These are phyloP conservation scores for Angomonas ambiguus DNA, from an alignment of 208 protist genomes.

Conservation along the genomic window DNA sequence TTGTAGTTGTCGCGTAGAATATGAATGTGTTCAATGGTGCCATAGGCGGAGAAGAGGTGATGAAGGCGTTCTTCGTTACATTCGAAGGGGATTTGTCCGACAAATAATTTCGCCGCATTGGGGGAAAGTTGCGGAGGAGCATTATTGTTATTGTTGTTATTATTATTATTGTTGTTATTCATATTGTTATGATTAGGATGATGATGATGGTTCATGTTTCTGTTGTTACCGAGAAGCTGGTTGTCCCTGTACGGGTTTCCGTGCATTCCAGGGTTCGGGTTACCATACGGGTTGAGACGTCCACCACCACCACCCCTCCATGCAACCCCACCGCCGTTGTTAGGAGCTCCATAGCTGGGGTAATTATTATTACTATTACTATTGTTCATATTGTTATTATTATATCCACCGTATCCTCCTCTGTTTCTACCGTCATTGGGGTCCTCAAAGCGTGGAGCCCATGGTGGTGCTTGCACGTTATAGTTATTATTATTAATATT, in stretches of 20 bases:
- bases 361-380: slow-evolving; percentile 7
- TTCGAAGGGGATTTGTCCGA: slow-evolving; percentile 84
- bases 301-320: slow-evolving; percentile 10
- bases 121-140: slow-evolving; percentile 18
- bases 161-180: slow-evolving; percentile 2
- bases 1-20: slow-evolving; percentile 64
- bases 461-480: slow-evolving; percentile 53
- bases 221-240: no score
- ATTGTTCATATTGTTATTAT: slow-evolving; percentile 6
- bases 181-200: not conserved
- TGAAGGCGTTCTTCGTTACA: slow-evolving; percentile 76
- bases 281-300: slow-evolving; percentile 1
- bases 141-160: slow-evolving; percentile 6
- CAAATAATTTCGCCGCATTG: slow-evolving; percentile 75
- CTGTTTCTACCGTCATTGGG: not conserved
- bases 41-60: slow-evolving; percentile 82
- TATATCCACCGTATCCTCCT: not conserved
- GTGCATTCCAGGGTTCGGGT: no score
- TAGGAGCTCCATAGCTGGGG: not conserved
- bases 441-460: slow-evolving; percentile 29
- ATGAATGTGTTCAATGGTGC: slow-evolving; percentile 82
- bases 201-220: not conserved
- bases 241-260: no score
- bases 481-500: slow-evolving; percentile 30
- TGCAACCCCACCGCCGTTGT: not conserved